Evolutionary conservation across 2,329 filamentous ascomycete species (phyloP).

Genomic region (Penicillium sp.): DNA sequence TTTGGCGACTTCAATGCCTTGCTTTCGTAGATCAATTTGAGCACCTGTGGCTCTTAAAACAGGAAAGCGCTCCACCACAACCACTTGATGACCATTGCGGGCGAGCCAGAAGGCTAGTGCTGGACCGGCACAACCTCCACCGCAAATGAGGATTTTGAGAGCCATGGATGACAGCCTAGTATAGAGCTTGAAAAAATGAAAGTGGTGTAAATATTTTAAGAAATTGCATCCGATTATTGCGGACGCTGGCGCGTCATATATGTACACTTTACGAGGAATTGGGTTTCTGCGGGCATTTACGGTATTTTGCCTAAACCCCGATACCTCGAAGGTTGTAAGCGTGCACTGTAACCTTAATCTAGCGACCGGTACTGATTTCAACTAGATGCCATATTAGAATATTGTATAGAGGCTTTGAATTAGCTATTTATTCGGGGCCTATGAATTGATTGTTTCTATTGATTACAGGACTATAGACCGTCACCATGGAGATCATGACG

Average conservation of each 20-base stretch:
- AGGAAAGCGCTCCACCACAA: conserved; percentile 46
- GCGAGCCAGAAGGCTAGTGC: conserved; percentile 54
- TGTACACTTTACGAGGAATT: neutral
- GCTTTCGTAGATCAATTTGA: conserved; percentile 57
- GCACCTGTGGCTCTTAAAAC: conserved; percentile 50
- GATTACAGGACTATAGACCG: neutral
- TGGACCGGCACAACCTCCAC: conserved; percentile 42
- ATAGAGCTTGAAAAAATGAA: neutral
- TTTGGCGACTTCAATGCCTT: conserved; percentile 52
- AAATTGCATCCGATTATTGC: neutral
- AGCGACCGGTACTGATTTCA: no score
- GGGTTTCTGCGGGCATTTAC: neutral
- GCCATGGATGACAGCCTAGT: conserved; percentile 4
- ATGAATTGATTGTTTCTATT: neutral
- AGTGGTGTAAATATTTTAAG: neutral
- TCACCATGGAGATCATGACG: neutral
- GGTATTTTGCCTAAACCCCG: conserved; percentile 1
- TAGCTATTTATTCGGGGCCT: neutral
- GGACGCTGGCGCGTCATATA: neutral
- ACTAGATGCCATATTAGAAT: no score
- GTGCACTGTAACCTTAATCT: neutral
- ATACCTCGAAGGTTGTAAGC: neutral
- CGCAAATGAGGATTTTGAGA: conserved; percentile 52
- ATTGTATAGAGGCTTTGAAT: neutral
- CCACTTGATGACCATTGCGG: conserved; percentile 35